Evolutionary conservation across 768 basidiomycete species (phyloP).

Genomic region (Suillus americanus): DNA sequence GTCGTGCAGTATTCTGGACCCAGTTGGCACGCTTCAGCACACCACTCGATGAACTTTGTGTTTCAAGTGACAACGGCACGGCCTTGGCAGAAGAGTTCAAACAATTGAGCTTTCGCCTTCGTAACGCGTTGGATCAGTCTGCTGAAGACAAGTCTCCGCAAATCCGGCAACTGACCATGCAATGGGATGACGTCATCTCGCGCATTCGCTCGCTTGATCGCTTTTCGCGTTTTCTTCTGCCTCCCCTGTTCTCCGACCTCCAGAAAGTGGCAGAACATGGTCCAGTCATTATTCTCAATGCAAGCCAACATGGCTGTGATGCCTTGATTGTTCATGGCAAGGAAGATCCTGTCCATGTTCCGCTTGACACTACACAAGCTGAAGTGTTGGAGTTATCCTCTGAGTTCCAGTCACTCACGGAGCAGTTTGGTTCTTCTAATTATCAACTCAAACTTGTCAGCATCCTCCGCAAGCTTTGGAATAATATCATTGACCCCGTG

Average conservation of each 20-base stretch:
- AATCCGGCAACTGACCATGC: too few relatives aligned
- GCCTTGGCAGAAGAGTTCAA: too few relatives aligned
- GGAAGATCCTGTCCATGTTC: not conserved
- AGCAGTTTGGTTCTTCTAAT: not conserved
- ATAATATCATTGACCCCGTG: constrained; percentile 26
- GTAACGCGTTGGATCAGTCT: too few relatives aligned
- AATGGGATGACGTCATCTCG: not conserved
- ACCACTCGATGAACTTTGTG: too few relatives aligned
- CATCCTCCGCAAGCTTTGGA: constrained; percentile 27
- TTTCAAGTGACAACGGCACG: too few relatives aligned
- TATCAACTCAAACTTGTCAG: not conserved
- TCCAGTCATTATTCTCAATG: not conserved
- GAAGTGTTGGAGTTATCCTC: not conserved
- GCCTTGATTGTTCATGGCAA: not conserved
- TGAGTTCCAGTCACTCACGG: not conserved
- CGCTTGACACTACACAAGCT: not conserved
- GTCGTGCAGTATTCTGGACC: too few relatives aligned
- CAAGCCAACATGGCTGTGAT: not conserved
- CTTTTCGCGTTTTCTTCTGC: not conserved
- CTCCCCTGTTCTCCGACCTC: not conserved
- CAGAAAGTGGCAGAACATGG: not conserved
- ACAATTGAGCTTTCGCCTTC: too few relatives aligned
- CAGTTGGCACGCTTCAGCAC: too few relatives aligned
- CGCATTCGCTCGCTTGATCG: not conserved
- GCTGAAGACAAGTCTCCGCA: too few relatives aligned